Percentiles rank a stretch among this genome's conserved stretches.
Evolutionary conservation across 2,329 filamentous ascomycete genomes (phyloP).

Genomic region (Fusarium veterinarium): DNA sequence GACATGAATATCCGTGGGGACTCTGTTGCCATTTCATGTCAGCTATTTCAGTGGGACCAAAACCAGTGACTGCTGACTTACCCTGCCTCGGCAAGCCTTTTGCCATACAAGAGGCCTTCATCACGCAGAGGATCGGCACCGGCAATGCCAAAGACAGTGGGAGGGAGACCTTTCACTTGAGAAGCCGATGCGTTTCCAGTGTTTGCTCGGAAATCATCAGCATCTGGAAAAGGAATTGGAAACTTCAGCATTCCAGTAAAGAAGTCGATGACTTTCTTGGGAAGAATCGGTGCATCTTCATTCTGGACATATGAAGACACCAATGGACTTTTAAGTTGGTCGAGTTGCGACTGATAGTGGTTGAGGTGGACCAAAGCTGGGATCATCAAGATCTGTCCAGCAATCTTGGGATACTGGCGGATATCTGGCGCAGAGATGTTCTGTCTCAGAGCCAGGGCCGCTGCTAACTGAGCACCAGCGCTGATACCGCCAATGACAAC

Average conservation of each 20-base stretch:
- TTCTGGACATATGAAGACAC: slow-evolving; percentile 58
- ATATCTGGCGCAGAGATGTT: slow-evolving; percentile 40
- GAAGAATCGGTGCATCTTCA: slow-evolving; percentile 61
- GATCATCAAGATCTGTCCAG: slow-evolving; percentile 64
- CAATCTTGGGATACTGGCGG: slow-evolving; percentile 46
- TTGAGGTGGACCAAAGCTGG: slow-evolving; percentile 52
- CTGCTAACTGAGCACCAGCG: slow-evolving; percentile 57
- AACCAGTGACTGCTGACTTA: slow-evolving; percentile 33
- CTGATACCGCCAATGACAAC: slow-evolving; percentile 62
- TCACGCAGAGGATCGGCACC: slow-evolving; percentile 62
- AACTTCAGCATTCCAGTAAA: slow-evolving; percentile 48
- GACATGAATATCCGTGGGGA: slow-evolving; percentile 60
- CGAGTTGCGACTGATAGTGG: slow-evolving; percentile 43
- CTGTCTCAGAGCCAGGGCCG: slow-evolving; percentile 53
- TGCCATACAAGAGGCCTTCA: slow-evolving; percentile 59
- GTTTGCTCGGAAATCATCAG: slow-evolving; percentile 52
- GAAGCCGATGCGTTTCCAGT: slow-evolving; percentile 44
- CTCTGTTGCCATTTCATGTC: slow-evolving; percentile 43
- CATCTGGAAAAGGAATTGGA: slow-evolving; percentile 21
- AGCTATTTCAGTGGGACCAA: fast-evolving
- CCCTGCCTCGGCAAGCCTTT: slow-evolving; percentile 57
- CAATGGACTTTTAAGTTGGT: slow-evolving; percentile 48
- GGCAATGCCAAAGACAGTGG: slow-evolving; percentile 57
- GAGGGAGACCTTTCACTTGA: slow-evolving; percentile 56
- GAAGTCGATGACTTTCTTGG: slow-evolving; percentile 41